These are phyloP conservation scores for Lycium ferocissimum DNA, from an alignment of 257 asterid species.

Conservation along the genomic window DNA sequence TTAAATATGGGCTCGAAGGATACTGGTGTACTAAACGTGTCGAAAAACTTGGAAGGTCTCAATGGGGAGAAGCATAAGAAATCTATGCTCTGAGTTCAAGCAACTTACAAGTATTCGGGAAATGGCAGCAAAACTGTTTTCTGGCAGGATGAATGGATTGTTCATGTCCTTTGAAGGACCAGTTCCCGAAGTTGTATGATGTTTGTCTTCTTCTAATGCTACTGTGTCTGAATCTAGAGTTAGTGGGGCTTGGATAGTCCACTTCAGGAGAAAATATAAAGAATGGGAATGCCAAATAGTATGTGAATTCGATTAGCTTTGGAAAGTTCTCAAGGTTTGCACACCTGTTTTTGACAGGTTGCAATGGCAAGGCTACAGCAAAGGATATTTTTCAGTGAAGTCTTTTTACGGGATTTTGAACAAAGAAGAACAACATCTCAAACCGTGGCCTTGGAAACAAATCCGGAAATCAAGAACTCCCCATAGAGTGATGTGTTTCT, in stretches of 20 bases:
- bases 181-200: neutral
- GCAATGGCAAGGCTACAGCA: neutral
- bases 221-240: neutral
- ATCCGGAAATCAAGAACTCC: constrained; percentile 6
- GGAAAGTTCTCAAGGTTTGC: neutral
- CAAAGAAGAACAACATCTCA: neutral
- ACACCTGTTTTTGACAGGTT: neutral
- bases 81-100: constrained; percentile 2
- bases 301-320: neutral
- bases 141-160: constrained; percentile 9
- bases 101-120: constrained; percentile 18
- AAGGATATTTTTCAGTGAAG: neutral
- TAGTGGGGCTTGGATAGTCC: neutral
- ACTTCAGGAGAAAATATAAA: neutral
- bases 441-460: neutral
- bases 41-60: neutral
- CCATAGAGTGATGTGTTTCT: neutral
- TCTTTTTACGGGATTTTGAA: neutral
- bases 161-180: neutral
- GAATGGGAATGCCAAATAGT: neutral
- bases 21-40: neutral
- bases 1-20: neutral
- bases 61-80: constrained; percentile 17
- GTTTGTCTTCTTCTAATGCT: neutral
- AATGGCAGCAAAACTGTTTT: constrained; percentile 4